phyloP scores from a whole-genome alignment of 768 basidiomycete species.

The Harrya chromipes region DNA sequence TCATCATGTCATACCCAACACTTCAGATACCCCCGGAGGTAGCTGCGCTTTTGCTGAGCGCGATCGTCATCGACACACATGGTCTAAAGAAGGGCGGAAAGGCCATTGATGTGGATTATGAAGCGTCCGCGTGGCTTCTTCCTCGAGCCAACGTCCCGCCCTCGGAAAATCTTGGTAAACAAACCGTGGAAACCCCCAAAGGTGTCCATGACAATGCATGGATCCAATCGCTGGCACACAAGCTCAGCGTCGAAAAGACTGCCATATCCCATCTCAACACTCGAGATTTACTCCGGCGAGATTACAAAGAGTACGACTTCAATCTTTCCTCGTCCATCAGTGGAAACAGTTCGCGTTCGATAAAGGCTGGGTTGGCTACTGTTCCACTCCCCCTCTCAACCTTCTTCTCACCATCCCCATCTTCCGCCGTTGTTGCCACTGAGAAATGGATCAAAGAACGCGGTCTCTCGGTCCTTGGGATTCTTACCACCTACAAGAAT shows the following conservation, averaged over 20 bases:
- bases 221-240: slow-evolving; percentile 52
- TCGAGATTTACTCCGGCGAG: slow-evolving; percentile 82
- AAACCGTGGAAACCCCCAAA: slow-evolving; percentile 10
- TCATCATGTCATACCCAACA: slow-evolving; percentile 23
- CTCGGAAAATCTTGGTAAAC: slow-evolving; percentile 2
- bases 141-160: slow-evolving; percentile 48
- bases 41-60: slow-evolving; percentile 74
- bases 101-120: slow-evolving; percentile 60
- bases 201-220: slow-evolving; percentile 38
- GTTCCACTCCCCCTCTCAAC: slow-evolving; percentile 66
- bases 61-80: slow-evolving; percentile 84
- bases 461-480: slow-evolving; percentile 64
- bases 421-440: slow-evolving; percentile 15
- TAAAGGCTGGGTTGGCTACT: slow-evolving; percentile 76
- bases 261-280: slow-evolving; percentile 65
- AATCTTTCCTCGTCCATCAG: slow-evolving; percentile 34
- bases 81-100: slow-evolving; percentile 80
- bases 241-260: slow-evolving; percentile 48
- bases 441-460: slow-evolving; percentile 66
- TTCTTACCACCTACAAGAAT: slow-evolving; percentile 69
- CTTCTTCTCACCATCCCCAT: slow-evolving; percentile 33
- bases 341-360: slow-evolving; percentile 27
- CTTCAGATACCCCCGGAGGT: slow-evolving; percentile 50
- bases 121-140: slow-evolving; percentile 62
- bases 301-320: slow-evolving; percentile 86